phyloP scores from a whole-genome alignment of 2,329 filamentous ascomycete genomes.

The Aspergillus pseudoglaucus region DNA sequence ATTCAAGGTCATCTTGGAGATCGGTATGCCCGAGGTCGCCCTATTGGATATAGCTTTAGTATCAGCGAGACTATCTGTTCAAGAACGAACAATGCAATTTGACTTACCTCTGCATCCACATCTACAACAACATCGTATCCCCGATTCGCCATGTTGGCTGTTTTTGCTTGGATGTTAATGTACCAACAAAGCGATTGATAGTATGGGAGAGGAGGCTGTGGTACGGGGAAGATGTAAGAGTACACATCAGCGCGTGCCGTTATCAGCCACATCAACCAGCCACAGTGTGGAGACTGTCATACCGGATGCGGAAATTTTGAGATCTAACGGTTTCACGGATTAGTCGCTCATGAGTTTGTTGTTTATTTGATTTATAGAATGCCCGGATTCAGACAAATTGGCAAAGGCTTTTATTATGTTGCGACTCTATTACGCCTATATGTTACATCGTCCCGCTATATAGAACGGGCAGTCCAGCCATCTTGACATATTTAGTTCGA shows the following conservation, averaged over 20 bases:
- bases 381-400: not conserved
- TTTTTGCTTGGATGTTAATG: constrained; percentile 7
- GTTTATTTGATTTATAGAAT: not conserved
- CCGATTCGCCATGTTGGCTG: constrained; percentile 62
- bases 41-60: constrained; percentile 41
- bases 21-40: constrained; percentile 97
- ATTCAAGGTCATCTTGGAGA: constrained; percentile 97
- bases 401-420: no score
- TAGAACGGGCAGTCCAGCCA: not conserved
- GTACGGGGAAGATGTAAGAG: constrained; percentile 21
- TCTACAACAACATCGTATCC: constrained; percentile 98
- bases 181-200: constrained; percentile 9
- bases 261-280: constrained; percentile 4
- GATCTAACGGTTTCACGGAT: no score
- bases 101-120: constrained; percentile 79
- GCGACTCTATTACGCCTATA: not conserved
- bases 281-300: not conserved
- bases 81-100: not conserved
- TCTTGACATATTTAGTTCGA: not conserved
- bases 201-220: constrained; percentile 8
- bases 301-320: no score
- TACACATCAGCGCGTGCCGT: constrained; percentile 23
- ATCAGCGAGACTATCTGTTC: not conserved
- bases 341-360: no score
- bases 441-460: not conserved